Evolutionary conservation across 2,329 filamentous ascomycete genomes (phyloP), one percentile per base, ranked within the genome.

Genomic region (Xylariomycetidae sp.): DNA sequence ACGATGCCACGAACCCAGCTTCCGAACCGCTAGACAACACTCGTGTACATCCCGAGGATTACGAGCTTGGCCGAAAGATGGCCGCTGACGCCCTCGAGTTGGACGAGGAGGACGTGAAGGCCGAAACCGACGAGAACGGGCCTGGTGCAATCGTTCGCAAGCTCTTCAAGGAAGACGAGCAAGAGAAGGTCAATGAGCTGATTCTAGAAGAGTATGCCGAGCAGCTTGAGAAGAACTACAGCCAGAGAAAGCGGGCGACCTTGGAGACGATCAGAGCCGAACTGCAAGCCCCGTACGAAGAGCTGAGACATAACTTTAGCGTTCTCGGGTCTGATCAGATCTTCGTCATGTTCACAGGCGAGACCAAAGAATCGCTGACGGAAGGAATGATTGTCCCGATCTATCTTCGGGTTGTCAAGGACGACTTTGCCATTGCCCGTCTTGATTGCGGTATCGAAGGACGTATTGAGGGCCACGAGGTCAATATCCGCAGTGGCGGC

Each of bases 41-140:
- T 29, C 85, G 92, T 66, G 88, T 98, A 13, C 92, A 98, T 53
- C 92, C 92, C 2, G 92, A 98, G 65, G 92, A 98, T 57, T 98
- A 98, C 60, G 92, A 98, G 48, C 81, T 98, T 41, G 92, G 88
- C 30, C 85, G 90, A 48, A 98, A 98, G 64, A 96, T 98, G 82
- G 92, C 92, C 14, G 92, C 92, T 4, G 92, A 98, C 67, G 92
- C 92, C 12, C 70, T 98, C 29, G 90, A 95, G 56, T 72, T 98
- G 46, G 92, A 98, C 49, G 92, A 98, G 62, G 92, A 98, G 65
- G 92, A 98, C 52, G 87, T 98, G 56, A 93, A 95, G 61, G 87
- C 85, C 2, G 89, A 96, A 63, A 84, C 83, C 5, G 86, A 94
- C 45, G 87, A 95, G 53, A 86, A 88, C 43, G 92, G 92, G 1